These are phyloP conservation scores for Russula griseocarnosa DNA, from an alignment of 768 basidiomycete genomes.

Conservation along the genomic window DNA sequence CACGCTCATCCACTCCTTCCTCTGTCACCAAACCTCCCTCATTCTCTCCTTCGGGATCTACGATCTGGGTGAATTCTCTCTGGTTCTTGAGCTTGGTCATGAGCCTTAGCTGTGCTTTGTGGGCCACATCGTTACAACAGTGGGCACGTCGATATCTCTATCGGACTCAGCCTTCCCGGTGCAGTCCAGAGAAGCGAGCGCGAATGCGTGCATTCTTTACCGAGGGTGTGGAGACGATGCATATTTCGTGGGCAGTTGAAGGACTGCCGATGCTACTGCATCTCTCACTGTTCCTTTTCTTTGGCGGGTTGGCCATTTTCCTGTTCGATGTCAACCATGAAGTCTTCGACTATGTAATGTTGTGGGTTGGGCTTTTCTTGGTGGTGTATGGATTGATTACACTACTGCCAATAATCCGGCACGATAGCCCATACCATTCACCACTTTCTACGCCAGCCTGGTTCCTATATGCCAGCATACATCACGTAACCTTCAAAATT, in stretches of 20 bases:
- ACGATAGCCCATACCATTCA: not conserved
- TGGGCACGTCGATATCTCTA: not conserved
- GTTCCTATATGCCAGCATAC: not conserved
- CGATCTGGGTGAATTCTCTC: slow-evolving; percentile 1
- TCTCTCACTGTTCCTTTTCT: not conserved
- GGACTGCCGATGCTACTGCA: not conserved
- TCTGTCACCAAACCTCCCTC: not conserved
- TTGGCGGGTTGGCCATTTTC: not conserved
- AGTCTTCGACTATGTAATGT: not conserved
- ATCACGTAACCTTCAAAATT: not conserved
- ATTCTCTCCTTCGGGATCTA: slow-evolving; percentile 1
- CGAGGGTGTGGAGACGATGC: not conserved
- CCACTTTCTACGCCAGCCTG: not conserved
- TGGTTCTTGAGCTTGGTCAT: slow-evolving; percentile 16
- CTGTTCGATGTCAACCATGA: not conserved
- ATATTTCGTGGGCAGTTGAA: not conserved
- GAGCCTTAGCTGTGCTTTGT: not conserved
- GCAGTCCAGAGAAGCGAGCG: slow-evolving; percentile 7
- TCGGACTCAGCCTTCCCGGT: not conserved
- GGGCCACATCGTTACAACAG: slow-evolving; percentile 5
- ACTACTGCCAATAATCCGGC: not conserved
- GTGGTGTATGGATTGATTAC: not conserved
- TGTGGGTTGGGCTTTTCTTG: too few species aligned
- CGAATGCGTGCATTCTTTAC: slow-evolving; percentile 5
- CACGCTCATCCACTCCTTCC: not conserved